These are phyloP conservation scores for Fusarium pseudograminearum DNA, from an alignment of 2,329 filamentous ascomycete genomes.

Conservation along the genomic window DNA sequence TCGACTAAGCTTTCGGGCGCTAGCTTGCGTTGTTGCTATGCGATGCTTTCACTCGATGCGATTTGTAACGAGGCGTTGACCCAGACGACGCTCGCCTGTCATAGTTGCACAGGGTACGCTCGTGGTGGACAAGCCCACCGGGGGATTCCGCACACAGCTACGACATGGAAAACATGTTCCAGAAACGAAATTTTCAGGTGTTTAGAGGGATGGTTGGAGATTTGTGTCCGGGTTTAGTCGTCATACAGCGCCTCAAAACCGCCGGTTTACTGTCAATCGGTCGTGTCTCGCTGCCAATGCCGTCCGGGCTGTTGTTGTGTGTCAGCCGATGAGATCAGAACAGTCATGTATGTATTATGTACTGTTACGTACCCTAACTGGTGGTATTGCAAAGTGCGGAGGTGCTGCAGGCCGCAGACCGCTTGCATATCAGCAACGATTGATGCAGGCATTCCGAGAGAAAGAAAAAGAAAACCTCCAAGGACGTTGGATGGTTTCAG, in stretches of 20 bases:
- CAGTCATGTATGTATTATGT: constrained; percentile 1
- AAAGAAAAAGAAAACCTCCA: constrained; percentile 17
- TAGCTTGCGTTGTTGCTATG: constrained; percentile 4
- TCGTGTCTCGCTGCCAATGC: constrained; percentile 19
- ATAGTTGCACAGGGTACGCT: constrained; percentile 36
- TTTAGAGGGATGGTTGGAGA: constrained; percentile 8
- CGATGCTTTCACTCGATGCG: constrained; percentile 26
- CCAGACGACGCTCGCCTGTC: constrained; percentile 26
- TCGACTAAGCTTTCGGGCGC: constrained; percentile 25
- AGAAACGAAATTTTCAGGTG: constrained; percentile 20
- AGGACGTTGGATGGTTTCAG: constrained; percentile 37
- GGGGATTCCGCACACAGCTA: constrained; percentile 20
- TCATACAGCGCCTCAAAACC: constrained; percentile 23
- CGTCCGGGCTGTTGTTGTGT: constrained; percentile 16
- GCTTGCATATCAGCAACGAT: constrained; percentile 42
- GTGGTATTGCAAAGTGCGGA: constrained; percentile 28
- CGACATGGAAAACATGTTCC: constrained; percentile 25
- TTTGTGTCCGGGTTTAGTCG: constrained; percentile 15
- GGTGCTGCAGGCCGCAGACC: constrained; percentile 35
- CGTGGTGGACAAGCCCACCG: constrained; percentile 36
- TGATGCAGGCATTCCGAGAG: constrained; percentile 33
- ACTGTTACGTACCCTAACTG: not conserved
- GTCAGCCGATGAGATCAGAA: constrained; percentile 21
- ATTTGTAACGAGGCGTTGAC: constrained; percentile 37
- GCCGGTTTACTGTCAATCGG: constrained; percentile 28